Evolutionary conservation across 495 filamentous ascomycete genomes (phyloP), one percentile per base, ranked within the genome.

Genomic region (Pyrenula massariospora): DNA sequence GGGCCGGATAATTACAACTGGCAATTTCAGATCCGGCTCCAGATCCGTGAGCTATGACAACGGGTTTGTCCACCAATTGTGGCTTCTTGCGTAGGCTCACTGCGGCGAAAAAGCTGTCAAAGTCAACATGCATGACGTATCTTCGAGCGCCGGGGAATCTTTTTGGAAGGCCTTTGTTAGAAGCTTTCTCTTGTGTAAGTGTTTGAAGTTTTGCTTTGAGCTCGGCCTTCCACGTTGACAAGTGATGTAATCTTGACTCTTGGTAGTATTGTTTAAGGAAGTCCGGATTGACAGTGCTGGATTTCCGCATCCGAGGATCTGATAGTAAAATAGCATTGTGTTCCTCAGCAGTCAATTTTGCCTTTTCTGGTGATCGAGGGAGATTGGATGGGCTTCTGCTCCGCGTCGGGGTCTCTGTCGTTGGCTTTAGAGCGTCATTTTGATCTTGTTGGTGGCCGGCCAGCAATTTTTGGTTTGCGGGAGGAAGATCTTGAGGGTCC

Each of bases 61-160:
- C 86, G 1, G 93, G 93, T 61, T 91, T 94, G 22, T 89, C 85
- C 23, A 73, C 68, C 25, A 83, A 86, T 24, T 93, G 83, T 0
- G 91, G 91, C 52, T 72, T 70, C 58, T 91, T 92, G 48, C 80
- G 74, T 19, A 92, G 77, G 0, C 92, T 95, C 1, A 97, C 90
- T 0, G 93, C 89, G 47, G 90, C 95, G 67, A 98, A 98, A 70
- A 98, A 98, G 65, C 87, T 90, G 67, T 98, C 93, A 63, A 97
- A 97, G 64, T 98, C 93, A 25, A 97, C 88, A 65, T 98, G 93
- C 60, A 98, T 79, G 52, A 98, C 81, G 59, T 96, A 98, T 58
- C 88, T 71, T 56, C 93, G 75, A 22, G 84, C 70, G 1, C 87
- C 85, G 36, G 79, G 68, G 0, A 73, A 65, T 25, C 68, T 66